phyloP scores from a whole-genome alignment of 495 filamentous ascomycete genomes.

The Penicillium riverlandense region DNA sequence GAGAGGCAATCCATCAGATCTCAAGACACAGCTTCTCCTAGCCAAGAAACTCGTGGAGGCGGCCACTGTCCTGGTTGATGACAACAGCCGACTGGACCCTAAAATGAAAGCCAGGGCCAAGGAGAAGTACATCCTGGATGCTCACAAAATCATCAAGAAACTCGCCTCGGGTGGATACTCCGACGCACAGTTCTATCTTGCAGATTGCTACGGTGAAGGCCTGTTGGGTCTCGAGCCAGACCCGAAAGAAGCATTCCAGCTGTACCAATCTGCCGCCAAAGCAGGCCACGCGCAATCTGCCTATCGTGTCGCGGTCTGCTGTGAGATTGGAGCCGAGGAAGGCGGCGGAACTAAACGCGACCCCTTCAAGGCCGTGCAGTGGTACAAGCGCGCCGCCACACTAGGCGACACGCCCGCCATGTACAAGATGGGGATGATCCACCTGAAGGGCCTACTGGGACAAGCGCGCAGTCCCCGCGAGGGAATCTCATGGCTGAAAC shows the following conservation, averaged over 20 bases:
- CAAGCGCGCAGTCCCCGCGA: conserved; percentile 79
- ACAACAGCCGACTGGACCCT: conserved; percentile 62
- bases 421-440: conserved; percentile 98
- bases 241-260: conserved; percentile 79
- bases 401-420: conserved; percentile 88
- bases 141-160: conserved; percentile 85
- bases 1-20: conserved; percentile 63
- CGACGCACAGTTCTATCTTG: conserved; percentile 91
- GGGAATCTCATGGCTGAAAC: conserved; percentile 84
- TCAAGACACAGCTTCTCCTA: conserved; percentile 59
- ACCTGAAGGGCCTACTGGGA: conserved; percentile 87
- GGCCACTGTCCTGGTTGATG: conserved; percentile 62
- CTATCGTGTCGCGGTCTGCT: conserved; percentile 94
- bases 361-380: conserved; percentile 88
- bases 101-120: conserved; percentile 67
- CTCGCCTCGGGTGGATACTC: conserved; percentile 58
- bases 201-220: conserved; percentile 82
- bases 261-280: conserved; percentile 94
- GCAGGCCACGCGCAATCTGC: conserved; percentile 76
- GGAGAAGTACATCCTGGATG: conserved; percentile 78
- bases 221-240: conserved; percentile 63
- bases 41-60: conserved; percentile 88
- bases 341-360: conserved; percentile 88
- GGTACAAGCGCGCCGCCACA: conserved; percentile 90
- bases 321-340: conserved; percentile 91